These are phyloP conservation scores for Solanum hybrid DNA, from an alignment of 305 asterid genomes.

Conservation along the genomic window DNA sequence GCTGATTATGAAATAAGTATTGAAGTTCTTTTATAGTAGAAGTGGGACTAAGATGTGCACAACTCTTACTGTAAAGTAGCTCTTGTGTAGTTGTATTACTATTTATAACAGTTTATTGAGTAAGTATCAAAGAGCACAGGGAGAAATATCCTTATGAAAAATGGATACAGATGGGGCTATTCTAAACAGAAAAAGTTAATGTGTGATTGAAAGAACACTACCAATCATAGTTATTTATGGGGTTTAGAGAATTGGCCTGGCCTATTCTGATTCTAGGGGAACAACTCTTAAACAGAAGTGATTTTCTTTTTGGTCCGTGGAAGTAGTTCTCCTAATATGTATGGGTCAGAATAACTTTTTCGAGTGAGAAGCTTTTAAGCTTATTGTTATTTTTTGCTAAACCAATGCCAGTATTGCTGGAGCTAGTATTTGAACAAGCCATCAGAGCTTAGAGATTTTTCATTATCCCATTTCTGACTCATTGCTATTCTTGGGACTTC, in stretches of 20 bases:
- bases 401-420: background rate
- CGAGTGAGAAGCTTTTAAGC: background rate
- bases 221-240: background rate
- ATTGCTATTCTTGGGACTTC: background rate
- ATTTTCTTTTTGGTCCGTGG: background rate
- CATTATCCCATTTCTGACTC: background rate
- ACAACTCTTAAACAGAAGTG: background rate
- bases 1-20: background rate
- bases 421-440: background rate
- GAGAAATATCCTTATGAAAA: background rate
- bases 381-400: background rate
- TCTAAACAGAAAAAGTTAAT: background rate
- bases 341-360: background rate
- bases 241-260: background rate
- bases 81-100: background rate
- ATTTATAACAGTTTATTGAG: background rate
- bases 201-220: background rate
- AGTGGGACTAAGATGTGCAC: background rate
- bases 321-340: background rate
- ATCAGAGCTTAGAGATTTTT: background rate
- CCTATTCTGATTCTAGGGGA: background rate
- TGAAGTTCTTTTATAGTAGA: background rate
- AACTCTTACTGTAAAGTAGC: background rate
- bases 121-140: background rate
- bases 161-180: background rate